A percentile compares a stretch with the other conserved stretches of the same genome.
phyloP scores from a whole-genome alignment of 2,329 filamentous ascomycete species.

The Colletotrichum aenigma region DNA sequence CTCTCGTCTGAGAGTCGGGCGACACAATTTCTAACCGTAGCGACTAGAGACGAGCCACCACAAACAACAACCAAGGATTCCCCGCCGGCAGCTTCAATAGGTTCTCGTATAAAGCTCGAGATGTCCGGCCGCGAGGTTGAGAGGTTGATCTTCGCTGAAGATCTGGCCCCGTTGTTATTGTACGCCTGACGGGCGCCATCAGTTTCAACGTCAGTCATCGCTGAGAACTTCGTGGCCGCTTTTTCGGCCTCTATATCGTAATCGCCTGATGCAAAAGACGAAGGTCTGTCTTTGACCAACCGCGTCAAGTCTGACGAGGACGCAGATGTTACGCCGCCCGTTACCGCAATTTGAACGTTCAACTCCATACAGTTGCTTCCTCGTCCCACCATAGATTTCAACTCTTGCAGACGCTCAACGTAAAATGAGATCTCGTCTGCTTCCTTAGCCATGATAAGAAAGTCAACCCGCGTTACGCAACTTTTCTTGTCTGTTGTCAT shows the following conservation, averaged over 20 bases:
- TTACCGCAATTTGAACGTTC: constrained; percentile 57
- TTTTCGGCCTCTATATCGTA: neutral
- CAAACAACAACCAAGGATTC: constrained; percentile 68
- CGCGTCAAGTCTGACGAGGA: neutral
- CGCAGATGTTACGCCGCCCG: constrained; percentile 16
- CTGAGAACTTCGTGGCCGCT: neutral
- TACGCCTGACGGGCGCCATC: constrained; percentile 30
- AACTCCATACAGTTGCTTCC: constrained; percentile 55
- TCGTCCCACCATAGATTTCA: constrained; percentile 44
- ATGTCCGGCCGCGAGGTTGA: constrained; percentile 45
- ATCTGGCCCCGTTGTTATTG: neutral
- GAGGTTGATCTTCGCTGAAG: neutral
- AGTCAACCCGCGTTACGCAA: constrained; percentile 58
- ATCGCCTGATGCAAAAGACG: neutral
- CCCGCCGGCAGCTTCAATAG: constrained; percentile 62
- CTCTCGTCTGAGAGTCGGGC: constrained; percentile 62
- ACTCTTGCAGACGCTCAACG: constrained; percentile 49
- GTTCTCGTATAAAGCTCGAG: constrained; percentile 51
- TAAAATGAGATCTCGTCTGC: constrained; percentile 62
- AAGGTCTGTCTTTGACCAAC: neutral
- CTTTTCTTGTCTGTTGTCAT: constrained; percentile 42
- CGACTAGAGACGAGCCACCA: constrained; percentile 60
- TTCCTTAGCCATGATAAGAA: constrained; percentile 56
- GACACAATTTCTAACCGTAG: constrained; percentile 59
- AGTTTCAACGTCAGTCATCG: neutral